phyloP scores from a whole-genome alignment of 2,329 filamentous ascomycete genomes.

The Setomelanomma holmii region DNA sequence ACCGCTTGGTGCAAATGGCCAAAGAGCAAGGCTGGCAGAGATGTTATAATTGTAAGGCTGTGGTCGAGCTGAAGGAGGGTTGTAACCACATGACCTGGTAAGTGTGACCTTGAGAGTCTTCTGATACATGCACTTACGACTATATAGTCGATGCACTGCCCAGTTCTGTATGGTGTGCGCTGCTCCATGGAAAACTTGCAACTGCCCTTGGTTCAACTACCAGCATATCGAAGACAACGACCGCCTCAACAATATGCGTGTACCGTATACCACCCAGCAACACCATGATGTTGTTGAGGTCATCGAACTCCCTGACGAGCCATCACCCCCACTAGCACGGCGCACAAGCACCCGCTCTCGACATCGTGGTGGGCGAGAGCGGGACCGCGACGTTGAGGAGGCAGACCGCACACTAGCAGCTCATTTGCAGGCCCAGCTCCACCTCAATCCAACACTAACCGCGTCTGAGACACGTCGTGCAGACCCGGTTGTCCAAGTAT shows the following conservation, averaged over 20 bases:
- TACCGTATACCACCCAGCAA: conserved; percentile 34
- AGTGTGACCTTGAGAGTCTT: conserved; percentile 35
- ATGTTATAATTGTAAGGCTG: conserved; percentile 74
- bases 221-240: conserved; percentile 60
- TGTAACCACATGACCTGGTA: conserved; percentile 91
- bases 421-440: conserved; percentile 57
- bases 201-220: conserved; percentile 81
- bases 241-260: conserved; percentile 51
- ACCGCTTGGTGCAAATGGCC: conserved; percentile 68
- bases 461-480: conserved; percentile 34
- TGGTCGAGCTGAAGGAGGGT: conserved; percentile 82
- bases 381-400: conserved; percentile 44
- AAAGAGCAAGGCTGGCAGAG: conserved; percentile 75
- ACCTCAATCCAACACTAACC: conserved; percentile 31
- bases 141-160: conserved; percentile 72
- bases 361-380: conserved; percentile 37
- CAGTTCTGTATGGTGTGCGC: conserved; percentile 91
- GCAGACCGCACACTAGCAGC: conserved; percentile 60
- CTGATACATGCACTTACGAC: conserved; percentile 20
- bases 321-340: conserved; percentile 31
- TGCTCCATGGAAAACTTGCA: conserved; percentile 80
- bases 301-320: conserved; percentile 36
- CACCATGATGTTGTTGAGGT: conserved; percentile 40
- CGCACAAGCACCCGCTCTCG: conserved; percentile 36
- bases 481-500: conserved; percentile 56